Base-by-base conservation (phyloP, 1,284 basidiomycete species). In the Malassezia arunalokei region DNA sequence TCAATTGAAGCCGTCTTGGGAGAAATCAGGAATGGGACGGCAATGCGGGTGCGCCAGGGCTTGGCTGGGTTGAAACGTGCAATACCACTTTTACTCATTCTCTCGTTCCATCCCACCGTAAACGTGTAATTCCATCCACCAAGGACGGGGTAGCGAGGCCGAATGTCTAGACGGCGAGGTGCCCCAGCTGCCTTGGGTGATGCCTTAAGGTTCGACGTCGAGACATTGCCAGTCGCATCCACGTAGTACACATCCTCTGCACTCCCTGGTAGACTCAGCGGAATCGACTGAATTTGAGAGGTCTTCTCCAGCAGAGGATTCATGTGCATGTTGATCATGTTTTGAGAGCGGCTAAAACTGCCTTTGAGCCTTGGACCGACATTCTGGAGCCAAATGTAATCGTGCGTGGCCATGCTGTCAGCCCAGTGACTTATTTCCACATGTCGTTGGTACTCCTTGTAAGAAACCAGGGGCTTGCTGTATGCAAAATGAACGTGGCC, bases 121-220 rank as follows among this genome's bases (percentile, higher is more conserved):
- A 92, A 98, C 39, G 79, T 82, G 75, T 94, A 98, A 73, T 95
- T 96, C 94, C 94, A 99, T 15, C 92, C 90, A 29, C 94, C 94
- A 56, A 96, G 75, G 27, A 99, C 68, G 7, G 94, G 94, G 74
- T 91, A 99, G 35, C 94, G 81, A 0, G 94, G 92, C 41, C 79
- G 79, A 41, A 98, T 72, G 65, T 96, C 89, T 3, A 72, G 65
- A 32, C 82, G 81, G 7, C 80, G 76, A 11, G 79, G 75, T 42
- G 62, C 59, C 11, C 40, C 47, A 14, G 46, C 9, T 33, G 47
- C n/a, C 43, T 53, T n/a, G 50, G 60, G n/a, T 56, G 63, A 6
- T 54, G 84, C 80, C 24, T 87, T 83, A 65, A 98, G 82, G 51
- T 79, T 80, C 0, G 90, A 94, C 0, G 92, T 96, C 6, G 92